Evolutionary conservation across 306 rosid species (phyloP).

Genomic region (Trifolium fragiferum): DNA sequence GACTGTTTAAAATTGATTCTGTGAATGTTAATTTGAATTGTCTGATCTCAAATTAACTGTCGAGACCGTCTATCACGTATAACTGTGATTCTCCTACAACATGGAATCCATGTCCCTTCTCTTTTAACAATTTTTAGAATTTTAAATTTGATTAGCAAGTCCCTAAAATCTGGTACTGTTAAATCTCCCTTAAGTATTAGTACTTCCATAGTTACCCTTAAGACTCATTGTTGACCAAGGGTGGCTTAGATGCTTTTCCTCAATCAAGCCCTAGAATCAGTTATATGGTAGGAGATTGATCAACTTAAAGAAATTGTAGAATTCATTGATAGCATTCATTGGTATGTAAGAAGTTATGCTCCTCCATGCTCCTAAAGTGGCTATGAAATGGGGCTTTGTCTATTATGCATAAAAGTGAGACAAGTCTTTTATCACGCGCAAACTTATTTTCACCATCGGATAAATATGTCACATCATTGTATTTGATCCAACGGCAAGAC

Average conservation of each 20-base stretch:
- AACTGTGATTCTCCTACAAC: background rate
- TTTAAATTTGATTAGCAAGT: background rate
- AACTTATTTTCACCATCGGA: too few species aligned
- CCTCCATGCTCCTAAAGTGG: background rate
- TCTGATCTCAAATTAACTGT: too few species aligned
- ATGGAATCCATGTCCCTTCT: background rate
- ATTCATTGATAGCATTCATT: conserved; percentile 11
- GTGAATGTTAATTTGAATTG: too few species aligned
- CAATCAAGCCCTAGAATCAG: background rate
- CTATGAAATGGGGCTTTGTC: too few species aligned
- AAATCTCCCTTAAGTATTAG: conserved; percentile 3
- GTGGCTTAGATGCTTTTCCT: background rate
- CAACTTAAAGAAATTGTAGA: background rate
- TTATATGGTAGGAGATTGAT: background rate
- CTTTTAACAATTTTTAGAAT: background rate
- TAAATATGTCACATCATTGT: too few species aligned
- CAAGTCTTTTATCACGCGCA: too few species aligned
- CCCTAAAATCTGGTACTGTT: background rate
- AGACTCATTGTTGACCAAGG: background rate
- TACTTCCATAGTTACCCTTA: background rate
- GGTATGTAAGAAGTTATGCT: background rate
- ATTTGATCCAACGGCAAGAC: too few species aligned
- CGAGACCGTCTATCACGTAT: background rate
- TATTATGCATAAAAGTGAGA: too few species aligned
- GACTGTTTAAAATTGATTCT: too few species aligned